Evolutionary conservation across 192 early-diverging fungal genomes (phyloP).

Genomic region (Coemansia sp.): DNA sequence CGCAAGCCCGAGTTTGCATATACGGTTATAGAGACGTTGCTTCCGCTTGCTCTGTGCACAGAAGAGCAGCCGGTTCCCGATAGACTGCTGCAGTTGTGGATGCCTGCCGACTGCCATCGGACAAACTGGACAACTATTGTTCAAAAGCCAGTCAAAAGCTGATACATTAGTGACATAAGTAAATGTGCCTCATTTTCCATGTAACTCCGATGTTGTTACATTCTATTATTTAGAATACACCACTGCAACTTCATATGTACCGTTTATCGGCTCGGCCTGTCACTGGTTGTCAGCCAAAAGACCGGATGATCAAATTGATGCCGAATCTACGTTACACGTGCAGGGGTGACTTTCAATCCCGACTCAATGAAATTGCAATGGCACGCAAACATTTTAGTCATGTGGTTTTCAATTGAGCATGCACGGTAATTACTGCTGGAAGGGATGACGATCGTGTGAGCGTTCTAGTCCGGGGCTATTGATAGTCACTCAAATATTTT

Average conservation of each 20-base stretch:
- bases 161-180: neutral
- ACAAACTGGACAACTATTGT: slow-evolving; percentile 50
- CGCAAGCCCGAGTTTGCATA: slow-evolving; percentile 85
- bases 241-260: neutral
- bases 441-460: neutral
- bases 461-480: neutral
- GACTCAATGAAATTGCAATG: neutral
- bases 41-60: slow-evolving; percentile 73
- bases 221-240: slow-evolving; percentile 1
- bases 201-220: neutral
- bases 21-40: slow-evolving; percentile 83
- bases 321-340: neutral
- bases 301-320: neutral
- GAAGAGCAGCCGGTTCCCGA: slow-evolving; percentile 63
- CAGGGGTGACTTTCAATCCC: neutral
- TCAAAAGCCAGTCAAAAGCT: slow-evolving; percentile 16
- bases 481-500: neutral
- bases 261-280: neutral
- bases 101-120: slow-evolving; percentile 50
- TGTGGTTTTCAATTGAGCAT: neutral
- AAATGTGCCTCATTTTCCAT: neutral
- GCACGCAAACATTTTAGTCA: neutral
- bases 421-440: neutral
- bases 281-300: neutral
- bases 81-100: slow-evolving; percentile 78